These are phyloP conservation scores for Plasmodium gonderi DNA, from an alignment of 169 alveolate genomes.

Conservation along the genomic window DNA sequence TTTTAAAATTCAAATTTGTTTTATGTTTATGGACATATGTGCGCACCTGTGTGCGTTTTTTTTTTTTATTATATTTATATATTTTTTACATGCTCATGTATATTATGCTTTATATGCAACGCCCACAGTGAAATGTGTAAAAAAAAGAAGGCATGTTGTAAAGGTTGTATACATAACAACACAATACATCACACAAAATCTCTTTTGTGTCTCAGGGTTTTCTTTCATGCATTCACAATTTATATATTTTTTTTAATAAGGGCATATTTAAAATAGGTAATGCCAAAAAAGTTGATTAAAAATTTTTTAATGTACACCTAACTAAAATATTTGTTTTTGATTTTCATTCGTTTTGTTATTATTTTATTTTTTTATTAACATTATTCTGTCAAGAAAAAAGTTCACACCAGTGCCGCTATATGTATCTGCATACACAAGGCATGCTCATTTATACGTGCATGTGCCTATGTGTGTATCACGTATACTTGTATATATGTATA, in stretches of 20 bases:
- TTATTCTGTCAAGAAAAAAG: not conserved
- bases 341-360: not conserved
- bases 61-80: too few species aligned
- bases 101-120: not conserved
- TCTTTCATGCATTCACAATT: not conserved
- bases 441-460: not conserved
- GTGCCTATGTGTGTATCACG: not conserved
- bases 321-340: not conserved
- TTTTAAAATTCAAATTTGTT: conserved; percentile 29
- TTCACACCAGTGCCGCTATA: too few species aligned
- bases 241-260: not conserved
- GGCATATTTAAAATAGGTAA: not conserved
- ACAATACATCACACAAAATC: not conserved
- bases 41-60: not conserved
- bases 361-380: not conserved
- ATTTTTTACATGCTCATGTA: not conserved
- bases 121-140: not conserved
- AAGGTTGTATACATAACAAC: not conserved
- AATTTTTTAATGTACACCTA: not conserved
- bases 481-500: not conserved
- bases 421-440: too few species aligned
- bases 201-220: not conserved
- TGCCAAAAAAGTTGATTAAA: not conserved
- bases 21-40: not conserved
- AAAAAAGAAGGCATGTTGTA: not conserved